These are phyloP conservation scores for Eucalyptus shirleyi DNA, from an alignment of 345 rosid genomes.

Conservation along the genomic window DNA sequence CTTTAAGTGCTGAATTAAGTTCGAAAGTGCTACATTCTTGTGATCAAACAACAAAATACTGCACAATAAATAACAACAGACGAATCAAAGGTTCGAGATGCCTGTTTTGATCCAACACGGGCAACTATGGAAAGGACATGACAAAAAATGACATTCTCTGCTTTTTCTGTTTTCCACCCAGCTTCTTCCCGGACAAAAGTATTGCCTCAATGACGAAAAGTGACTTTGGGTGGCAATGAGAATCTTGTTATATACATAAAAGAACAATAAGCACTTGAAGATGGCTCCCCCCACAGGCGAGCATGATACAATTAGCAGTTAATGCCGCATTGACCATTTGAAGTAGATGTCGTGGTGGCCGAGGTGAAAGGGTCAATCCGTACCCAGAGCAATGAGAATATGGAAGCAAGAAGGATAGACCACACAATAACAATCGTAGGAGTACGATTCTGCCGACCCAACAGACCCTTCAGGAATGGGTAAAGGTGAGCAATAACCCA, in stretches of 20 bases:
- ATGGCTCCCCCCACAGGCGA: neutral
- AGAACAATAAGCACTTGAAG: neutral
- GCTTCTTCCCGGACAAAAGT: neutral
- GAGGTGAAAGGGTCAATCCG: slow-evolving; percentile 84
- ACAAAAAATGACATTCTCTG: neutral
- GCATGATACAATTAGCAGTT: slow-evolving; percentile 18
- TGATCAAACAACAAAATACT: neutral
- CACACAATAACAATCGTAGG: slow-evolving; percentile 98
- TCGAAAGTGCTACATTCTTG: neutral
- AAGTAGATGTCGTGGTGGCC: slow-evolving; percentile 22
- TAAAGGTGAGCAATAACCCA: slow-evolving; percentile 98
- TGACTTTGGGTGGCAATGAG: neutral
- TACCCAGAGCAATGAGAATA: slow-evolving; percentile 98
- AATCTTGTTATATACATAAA: slow-evolving; percentile 10
- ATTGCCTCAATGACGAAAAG: neutral
- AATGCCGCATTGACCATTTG: slow-evolving; percentile 68
- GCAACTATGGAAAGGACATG: neutral
- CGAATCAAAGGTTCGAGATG: neutral
- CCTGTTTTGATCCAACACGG: neutral
- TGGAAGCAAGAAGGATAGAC: slow-evolving; percentile 97
- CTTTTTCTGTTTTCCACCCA: neutral
- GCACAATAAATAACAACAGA: neutral
- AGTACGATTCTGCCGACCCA: slow-evolving; percentile 96
- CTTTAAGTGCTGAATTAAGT: neutral
- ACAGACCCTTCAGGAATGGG: slow-evolving; percentile 93